Base-by-base conservation (phyloP, 192 early-diverging fungal species). In the Lunasporangiospora selenospora region DNA sequence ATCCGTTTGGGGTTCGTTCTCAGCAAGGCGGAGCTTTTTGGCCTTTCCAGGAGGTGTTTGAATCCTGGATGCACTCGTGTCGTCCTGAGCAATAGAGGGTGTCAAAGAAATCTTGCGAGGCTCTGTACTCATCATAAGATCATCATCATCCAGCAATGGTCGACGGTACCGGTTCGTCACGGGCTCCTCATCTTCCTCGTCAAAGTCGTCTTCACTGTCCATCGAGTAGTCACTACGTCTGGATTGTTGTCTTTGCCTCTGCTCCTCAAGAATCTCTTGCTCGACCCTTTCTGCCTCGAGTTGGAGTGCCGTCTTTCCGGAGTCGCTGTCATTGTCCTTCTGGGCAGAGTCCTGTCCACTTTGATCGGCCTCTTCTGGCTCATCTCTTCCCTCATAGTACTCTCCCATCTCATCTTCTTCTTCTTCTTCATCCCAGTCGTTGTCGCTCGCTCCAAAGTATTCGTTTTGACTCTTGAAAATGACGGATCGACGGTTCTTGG, bases 41-140 rank as follows among this genome's bases (percentile, higher is more conserved):
- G 42, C 36, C 27, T 53, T 59, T 1, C 57, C 58, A 18, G 34
- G 41, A 0, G 52, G 44, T 9, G 50, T 26, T 13, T 60, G 66
- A 0, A 31, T 38, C 33, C 58, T 58, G 12, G n/a, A 11, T n/a
- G 21, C 47, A 39, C 45, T 59, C 18, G 57, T 47, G 27, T 70
- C 65, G 45, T 76, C 77, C 31, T 76, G 77, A 19, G 82, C 82
- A 54, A 80, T 78, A 4, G 75, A 65, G 1, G 82, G 82, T 12
- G 82, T 83, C 13, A 83, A 61, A 3, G 82, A 83, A 21, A 83
- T 80, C 55, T 81, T 81, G 40, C 80, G 80, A 0, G 81, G 79
- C 51, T 83, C 81, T 30, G 62, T 57, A n/a, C 36, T 58, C 29
- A 63, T 58, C 54, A 63, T 15, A 1, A 73, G 54, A 8, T 73